These are phyloP conservation scores for Coprinopsis sp. DNA, from an alignment of 768 basidiomycete species.

Conservation along the genomic window DNA sequence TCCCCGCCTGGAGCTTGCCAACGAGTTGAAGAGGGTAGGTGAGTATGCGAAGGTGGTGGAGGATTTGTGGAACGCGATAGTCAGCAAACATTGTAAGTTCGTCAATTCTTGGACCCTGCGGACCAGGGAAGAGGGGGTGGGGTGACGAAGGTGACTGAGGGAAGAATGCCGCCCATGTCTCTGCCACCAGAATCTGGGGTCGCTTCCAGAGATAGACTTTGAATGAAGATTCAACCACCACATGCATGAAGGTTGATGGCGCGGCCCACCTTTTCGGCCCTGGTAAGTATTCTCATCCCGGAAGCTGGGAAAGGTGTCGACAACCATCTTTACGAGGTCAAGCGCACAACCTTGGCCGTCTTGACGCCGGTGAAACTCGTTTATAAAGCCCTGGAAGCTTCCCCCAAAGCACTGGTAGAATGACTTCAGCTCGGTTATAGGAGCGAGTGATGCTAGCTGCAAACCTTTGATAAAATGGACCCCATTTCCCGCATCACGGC, in stretches of 20 bases:
- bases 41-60: constrained; percentile 78
- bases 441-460: constrained; percentile 19
- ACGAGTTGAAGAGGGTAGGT: constrained; percentile 62
- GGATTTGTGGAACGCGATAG: constrained; percentile 86
- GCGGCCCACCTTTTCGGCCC: constrained; percentile 50
- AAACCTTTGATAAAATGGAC: constrained; percentile 60
- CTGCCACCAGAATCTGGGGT: constrained; percentile 86
- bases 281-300: constrained; percentile 61
- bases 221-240: neutral
- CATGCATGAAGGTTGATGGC: neutral
- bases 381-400: constrained; percentile 63
- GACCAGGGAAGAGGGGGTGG: constrained; percentile 73
- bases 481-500: constrained; percentile 77
- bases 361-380: constrained; percentile 52
- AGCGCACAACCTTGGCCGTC: constrained; percentile 60
- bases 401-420: constrained; percentile 70
- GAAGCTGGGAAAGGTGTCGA: constrained; percentile 69
- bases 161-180: constrained; percentile 90
- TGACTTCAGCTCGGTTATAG: neutral
- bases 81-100: constrained; percentile 92
- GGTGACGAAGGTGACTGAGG: constrained; percentile 39
- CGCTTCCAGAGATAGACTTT: constrained; percentile 86
- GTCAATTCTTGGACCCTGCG: constrained; percentile 53
- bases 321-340: constrained; percentile 67
- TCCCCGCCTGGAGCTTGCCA: constrained; percentile 41